Percentiles rank a stretch among this genome's conserved stretches.
Conservation (phyloP, 257 asterid genomes). For the Vinca minor region DNA sequence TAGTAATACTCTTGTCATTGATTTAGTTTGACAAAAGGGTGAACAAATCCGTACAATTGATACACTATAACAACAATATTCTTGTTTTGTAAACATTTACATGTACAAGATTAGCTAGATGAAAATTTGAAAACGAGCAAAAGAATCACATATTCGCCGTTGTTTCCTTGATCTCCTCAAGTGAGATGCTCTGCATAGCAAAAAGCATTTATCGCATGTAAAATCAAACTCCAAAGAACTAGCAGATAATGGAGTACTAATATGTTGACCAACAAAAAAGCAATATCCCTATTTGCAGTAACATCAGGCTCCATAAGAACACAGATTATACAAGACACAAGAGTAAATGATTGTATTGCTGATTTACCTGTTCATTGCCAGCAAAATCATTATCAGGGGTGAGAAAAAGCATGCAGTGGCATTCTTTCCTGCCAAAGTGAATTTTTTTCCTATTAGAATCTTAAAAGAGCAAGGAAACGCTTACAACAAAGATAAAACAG, state of each 20-base stretch:
- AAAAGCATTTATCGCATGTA: not conserved
- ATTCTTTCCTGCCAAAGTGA: conserved; percentile 57
- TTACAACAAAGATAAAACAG: not conserved
- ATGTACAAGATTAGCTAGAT: conserved; percentile 3
- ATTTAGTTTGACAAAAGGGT: not conserved
- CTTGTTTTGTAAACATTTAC: conserved; percentile 9
- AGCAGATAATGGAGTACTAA: not conserved
- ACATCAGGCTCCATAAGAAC: too few relatives aligned
- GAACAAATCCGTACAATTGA: not conserved
- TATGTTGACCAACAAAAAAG: not conserved
- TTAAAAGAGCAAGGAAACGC: not conserved
- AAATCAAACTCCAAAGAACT: not conserved
- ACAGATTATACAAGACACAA: not conserved
- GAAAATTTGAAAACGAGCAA: not conserved
- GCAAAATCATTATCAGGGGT: conserved; percentile 90
- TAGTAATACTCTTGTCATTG: not conserved
- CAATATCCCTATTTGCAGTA: not conserved
- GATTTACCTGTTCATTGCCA: conserved; percentile 72
- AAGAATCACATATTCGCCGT: conserved; percentile 60
- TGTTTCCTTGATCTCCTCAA: conserved; percentile 75
- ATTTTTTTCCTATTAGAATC: conserved; percentile 12
- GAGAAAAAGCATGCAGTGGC: conserved; percentile 95
- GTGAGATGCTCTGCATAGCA: conserved; percentile 48
- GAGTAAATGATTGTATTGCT: not conserved
- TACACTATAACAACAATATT: not conserved